Evolutionary conservation across 148 eudicot genomes (phyloP), one percentile per base, ranked within the genome.

Genomic region (Bassia scoparia): DNA sequence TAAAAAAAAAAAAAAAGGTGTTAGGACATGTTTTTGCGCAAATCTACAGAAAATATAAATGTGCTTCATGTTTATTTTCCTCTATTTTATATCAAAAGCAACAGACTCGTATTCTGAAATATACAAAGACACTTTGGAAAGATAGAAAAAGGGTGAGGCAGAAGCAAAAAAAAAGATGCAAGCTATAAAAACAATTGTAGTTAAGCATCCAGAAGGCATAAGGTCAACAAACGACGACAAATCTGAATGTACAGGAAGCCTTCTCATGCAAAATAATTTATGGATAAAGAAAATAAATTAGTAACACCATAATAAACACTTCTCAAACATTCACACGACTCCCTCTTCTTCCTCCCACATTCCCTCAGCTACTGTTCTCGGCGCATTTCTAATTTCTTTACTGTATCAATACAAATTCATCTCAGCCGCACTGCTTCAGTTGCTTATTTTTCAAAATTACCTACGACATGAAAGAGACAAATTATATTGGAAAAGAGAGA

Each of bases 401-500:
- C 9, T 27, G 6, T 11, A 15, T 5, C 2, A 20, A 55, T n/a
- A 55, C 29, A 55, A 18, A n/a, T 55, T 55, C n/a, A n/a, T n/a
- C n/a, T n/a, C n/a, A n/a, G n/a, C n/a, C n/a, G n/a, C n/a, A n/a
- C n/a, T n/a, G n/a, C n/a, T n/a, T n/a, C n/a, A n/a, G 60, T 29
- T 8, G 46, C 16, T 29, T 34, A 10, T 27, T 59, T 53, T 20
- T 2, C 26, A 20, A 17, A 74, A 58, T 11, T 5, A 61, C 8
- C 27, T 26, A 52, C 63, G 7, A 48, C n/a, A 72, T 35, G 30
- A 48, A 61, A 26, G 31, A n/a, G 26, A 14, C 60, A 21, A 29
- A 67, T 46, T 14, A 13, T 74, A 29, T n/a, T 50, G 7, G 38
- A 21, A 21, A 73, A 30, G 54, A 63, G 68, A 71, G 20, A 76